Evolutionary conservation across 2,329 filamentous ascomycete genomes (phyloP).

Genomic region (Trichoderma pleuroti): DNA sequence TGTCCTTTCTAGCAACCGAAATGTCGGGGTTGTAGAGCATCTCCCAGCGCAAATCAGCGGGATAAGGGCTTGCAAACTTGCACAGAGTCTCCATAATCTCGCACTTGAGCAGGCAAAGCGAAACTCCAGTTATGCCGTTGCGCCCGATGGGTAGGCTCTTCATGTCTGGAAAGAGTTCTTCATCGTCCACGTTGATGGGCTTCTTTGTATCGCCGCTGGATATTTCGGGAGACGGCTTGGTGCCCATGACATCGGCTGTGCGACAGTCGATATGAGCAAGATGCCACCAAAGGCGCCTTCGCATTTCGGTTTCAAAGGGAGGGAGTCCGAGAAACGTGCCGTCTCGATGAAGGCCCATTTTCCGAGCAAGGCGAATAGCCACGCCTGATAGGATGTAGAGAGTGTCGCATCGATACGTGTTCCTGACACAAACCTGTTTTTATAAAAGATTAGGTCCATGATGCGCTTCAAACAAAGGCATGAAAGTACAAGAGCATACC

Average conservation of each 20-base stretch:
- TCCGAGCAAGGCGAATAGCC: background rate
- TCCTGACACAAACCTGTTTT: background rate
- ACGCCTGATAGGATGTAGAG: slow-evolving; percentile 8
- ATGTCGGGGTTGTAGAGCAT: background rate
- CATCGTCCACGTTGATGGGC: slow-evolving; percentile 57
- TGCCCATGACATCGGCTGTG: slow-evolving; percentile 54
- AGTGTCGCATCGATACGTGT: background rate
- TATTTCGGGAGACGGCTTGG: slow-evolving; percentile 51
- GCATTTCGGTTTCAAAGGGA: slow-evolving; percentile 64
- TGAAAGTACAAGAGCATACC: background rate
- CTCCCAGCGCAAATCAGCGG: background rate
- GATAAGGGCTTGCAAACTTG: background rate
- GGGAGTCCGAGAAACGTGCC: background rate
- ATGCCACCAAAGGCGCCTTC: slow-evolving; percentile 65
- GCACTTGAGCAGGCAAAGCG: background rate
- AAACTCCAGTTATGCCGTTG: background rate
- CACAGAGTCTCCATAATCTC: background rate
- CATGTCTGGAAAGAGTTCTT: slow-evolving; percentile 52
- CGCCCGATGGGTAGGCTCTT: slow-evolving; percentile 35
- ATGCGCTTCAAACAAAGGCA: too few species aligned
- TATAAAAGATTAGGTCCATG: background rate
- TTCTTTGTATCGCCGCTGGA: slow-evolving; percentile 49
- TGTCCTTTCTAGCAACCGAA: background rate
- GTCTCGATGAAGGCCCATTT: slow-evolving; percentile 10
- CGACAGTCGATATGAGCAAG: slow-evolving; percentile 56